A percentile compares a stretch with the other conserved stretches of the same genome.
phyloP scores from a whole-genome alignment of 495 filamentous ascomycete genomes.

The Chaetomidium leptoderma region DNA sequence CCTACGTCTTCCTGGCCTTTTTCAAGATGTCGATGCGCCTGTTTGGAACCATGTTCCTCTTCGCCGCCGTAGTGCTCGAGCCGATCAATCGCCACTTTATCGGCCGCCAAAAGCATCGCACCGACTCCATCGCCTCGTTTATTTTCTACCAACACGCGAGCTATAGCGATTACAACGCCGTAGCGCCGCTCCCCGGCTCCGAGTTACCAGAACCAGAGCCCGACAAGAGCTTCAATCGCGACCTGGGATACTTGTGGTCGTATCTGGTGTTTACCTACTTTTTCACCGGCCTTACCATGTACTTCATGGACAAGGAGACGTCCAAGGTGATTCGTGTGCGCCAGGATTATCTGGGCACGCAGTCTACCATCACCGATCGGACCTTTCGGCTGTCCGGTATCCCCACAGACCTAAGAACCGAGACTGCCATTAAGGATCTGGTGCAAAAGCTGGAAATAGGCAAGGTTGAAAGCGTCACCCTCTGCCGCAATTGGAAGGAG shows the following conservation, averaged over 20 bases:
- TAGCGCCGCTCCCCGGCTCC: background rate
- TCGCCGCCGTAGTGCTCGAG: conserved; percentile 72
- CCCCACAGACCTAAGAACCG: conserved; percentile 70
- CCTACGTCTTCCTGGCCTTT: conserved; percentile 90
- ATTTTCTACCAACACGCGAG: conserved; percentile 17
- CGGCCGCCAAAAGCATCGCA: conserved; percentile 11
- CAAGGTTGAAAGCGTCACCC: conserved; percentile 82
- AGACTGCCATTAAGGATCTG: conserved; percentile 79
- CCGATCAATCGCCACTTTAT: conserved; percentile 72
- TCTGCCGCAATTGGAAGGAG: conserved; percentile 84
- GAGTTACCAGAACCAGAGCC: conserved; percentile 11
- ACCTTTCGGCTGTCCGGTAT: conserved; percentile 91
- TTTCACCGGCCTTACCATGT: conserved; percentile 78
- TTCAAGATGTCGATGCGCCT: conserved; percentile 91
- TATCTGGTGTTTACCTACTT: conserved; percentile 89
- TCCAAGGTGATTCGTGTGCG: conserved; percentile 74
- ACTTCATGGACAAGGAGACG: conserved; percentile 76
- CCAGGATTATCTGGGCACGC: conserved; percentile 87
- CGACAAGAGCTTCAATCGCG: conserved; percentile 35
- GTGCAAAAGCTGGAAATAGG: conserved; percentile 86
- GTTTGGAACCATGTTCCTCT: conserved; percentile 69
- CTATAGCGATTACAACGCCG: conserved; percentile 10
- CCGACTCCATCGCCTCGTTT: conserved; percentile 1
- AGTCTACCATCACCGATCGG: conserved; percentile 89
- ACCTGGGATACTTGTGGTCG: conserved; percentile 74